Evolutionary conservation across 306 rosid genomes (phyloP).

Genomic region (Dalbergia cultrata): DNA sequence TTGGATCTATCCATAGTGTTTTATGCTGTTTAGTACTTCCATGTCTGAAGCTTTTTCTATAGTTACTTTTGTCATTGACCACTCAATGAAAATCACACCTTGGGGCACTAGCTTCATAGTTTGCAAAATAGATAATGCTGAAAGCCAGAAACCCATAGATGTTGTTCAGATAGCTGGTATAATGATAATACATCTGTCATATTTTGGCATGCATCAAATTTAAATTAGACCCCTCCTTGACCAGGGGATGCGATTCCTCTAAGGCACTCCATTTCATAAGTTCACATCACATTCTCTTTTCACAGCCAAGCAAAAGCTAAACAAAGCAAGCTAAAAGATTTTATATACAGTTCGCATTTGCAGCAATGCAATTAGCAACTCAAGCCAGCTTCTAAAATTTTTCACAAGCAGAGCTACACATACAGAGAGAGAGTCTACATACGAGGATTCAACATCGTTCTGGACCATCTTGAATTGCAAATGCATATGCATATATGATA

Average conservation of each 20-base stretch:
- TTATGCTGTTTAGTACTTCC: background rate
- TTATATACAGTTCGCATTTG: conserved; percentile 66
- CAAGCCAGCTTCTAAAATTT: conserved; percentile 54
- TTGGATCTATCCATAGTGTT: background rate
- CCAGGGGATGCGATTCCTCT: conserved; percentile 13
- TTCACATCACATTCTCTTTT: background rate
- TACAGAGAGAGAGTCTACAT: conserved; percentile 60
- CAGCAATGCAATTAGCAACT: conserved; percentile 62
- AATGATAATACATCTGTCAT: background rate
- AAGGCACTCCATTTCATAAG: conserved; percentile 31
- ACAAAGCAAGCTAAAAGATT: conserved; percentile 48
- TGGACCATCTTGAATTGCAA: conserved; percentile 55
- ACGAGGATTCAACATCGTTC: conserved; percentile 59
- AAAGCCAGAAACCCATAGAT: background rate
- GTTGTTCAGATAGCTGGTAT: conserved; percentile 21
- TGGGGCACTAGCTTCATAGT: background rate
- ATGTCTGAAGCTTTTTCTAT: background rate
- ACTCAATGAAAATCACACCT: background rate
- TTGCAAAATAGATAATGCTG: background rate
- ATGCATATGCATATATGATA: conserved; percentile 61
- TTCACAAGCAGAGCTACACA: conserved; percentile 67
- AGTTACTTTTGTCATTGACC: conserved; percentile 18
- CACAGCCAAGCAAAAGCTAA: conserved; percentile 35
- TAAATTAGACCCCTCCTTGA: conserved; percentile 17
- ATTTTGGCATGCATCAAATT: conserved; percentile 29